These are phyloP conservation scores for Quercus aquifolioides DNA, from an alignment of 306 rosid genomes.

Conservation along the genomic window DNA sequence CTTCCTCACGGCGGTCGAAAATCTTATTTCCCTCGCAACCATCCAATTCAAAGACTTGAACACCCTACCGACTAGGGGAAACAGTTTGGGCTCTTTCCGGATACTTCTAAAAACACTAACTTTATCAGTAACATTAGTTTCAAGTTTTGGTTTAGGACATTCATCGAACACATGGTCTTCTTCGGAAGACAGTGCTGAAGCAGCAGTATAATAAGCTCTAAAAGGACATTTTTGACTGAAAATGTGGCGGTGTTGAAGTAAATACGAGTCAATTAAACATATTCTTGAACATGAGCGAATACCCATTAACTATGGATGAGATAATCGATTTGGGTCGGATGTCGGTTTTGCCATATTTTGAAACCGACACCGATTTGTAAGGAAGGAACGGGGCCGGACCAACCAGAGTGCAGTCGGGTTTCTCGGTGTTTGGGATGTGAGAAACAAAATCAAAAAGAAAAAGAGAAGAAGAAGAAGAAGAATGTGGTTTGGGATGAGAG, in stretches of 20 bases:
- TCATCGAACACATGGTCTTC: constrained; percentile 49
- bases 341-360: too few species aligned
- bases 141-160: constrained; percentile 29
- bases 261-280: constrained; percentile 20
- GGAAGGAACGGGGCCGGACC: too few species aligned
- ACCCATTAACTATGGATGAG: constrained; percentile 35
- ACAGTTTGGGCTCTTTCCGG: constrained; percentile 10
- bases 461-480: too few species aligned
- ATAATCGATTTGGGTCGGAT: neutral
- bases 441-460: too few species aligned
- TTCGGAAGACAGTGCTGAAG: constrained; percentile 30
- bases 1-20: constrained; percentile 37
- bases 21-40: constrained; percentile 38
- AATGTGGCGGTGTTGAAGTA: constrained; percentile 13
- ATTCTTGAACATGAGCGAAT: constrained; percentile 29
- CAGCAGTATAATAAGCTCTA: constrained; percentile 30
- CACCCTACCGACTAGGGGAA: constrained; percentile 38
- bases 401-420: too few species aligned
- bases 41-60: constrained; percentile 53
- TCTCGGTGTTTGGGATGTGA: too few species aligned
- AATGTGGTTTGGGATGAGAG: too few species aligned
- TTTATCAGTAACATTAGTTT: constrained; percentile 2
- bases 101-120: neutral
- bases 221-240: constrained; percentile 10
- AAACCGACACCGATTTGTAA: too few species aligned